Conservation (phyloP, 73 alveolate genomes). For the Stentor roeselii region DNA sequence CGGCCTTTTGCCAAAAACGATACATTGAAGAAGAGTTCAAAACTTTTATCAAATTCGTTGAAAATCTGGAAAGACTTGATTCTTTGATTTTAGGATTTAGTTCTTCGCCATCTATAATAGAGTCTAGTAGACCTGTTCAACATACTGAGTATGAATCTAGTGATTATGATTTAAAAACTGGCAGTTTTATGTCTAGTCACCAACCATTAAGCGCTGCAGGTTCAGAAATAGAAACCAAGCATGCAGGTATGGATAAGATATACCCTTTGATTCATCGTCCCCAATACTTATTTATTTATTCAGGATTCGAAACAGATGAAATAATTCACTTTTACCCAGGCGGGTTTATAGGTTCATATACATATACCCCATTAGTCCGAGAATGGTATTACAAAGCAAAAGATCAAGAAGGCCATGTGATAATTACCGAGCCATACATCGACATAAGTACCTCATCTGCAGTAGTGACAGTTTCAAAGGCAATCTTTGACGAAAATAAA, state of each 20-base stretch:
- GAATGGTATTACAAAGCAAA: conserved; percentile 21
- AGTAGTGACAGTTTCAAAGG: neutral
- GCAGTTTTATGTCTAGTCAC: neutral
- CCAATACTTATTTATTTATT: neutral
- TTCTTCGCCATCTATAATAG: neutral
- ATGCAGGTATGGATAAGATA: conserved; percentile 14
- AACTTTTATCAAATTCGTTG: neutral
- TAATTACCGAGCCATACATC: conserved; percentile 15
- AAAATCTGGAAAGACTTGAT: neutral
- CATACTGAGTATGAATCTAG: neutral
- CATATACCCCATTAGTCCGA: conserved; percentile 13
- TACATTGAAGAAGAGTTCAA: neutral
- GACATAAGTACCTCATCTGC: neutral
- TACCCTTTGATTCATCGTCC: neutral
- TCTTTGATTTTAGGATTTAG: neutral
- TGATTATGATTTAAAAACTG: neutral
- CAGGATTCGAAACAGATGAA: conserved; percentile 24
- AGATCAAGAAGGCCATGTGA: neutral
- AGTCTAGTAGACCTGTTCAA: neutral
- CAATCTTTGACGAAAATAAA: neutral
- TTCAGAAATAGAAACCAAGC: neutral
- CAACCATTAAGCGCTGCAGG: neutral
- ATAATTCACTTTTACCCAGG: conserved; percentile 19
- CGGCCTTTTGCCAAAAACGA: neutral
- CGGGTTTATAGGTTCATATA: neutral